Evolutionary conservation across 345 rosid species (phyloP).

Genomic region (Camelina hispida): DNA sequence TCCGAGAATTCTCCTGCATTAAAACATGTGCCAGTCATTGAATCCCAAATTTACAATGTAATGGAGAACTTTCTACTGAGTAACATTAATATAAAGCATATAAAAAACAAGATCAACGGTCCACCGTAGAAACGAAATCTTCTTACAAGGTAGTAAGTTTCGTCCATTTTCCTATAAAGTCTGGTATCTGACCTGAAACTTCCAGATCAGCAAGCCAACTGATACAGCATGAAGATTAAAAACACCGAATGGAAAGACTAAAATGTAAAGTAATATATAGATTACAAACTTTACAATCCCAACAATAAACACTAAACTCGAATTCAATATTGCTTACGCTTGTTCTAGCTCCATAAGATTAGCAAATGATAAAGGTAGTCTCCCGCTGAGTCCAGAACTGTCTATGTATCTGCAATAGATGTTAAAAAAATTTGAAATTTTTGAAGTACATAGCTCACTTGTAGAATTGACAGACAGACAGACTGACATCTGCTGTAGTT

Average conservation of each 20-base stretch:
- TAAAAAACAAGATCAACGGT: not conserved
- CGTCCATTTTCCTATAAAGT: slow-evolving; percentile 62
- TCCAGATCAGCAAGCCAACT: slow-evolving; percentile 55
- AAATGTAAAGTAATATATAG: slow-evolving; percentile 16
- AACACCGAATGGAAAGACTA: not conserved
- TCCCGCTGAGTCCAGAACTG: slow-evolving; percentile 69
- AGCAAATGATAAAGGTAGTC: slow-evolving; percentile 63
- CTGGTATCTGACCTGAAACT: slow-evolving; percentile 60
- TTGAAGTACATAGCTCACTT: not conserved
- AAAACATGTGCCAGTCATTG: slow-evolving; percentile 17
- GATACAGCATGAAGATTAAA: slow-evolving; percentile 13
- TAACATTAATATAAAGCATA: not conserved
- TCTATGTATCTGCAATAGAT: slow-evolving; percentile 51
- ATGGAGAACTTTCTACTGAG: not conserved
- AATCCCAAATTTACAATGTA: not conserved
- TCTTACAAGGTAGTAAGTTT: slow-evolving; percentile 55
- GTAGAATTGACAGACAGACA: not conserved
- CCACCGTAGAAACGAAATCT: not conserved
- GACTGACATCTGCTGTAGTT: slow-evolving; percentile 63
- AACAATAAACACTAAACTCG: not conserved
- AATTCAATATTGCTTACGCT: slow-evolving; percentile 34
- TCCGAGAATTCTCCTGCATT: slow-evolving; percentile 60
- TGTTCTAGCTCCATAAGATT: slow-evolving; percentile 37
- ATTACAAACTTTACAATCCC: not conserved
- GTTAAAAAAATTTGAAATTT: not conserved